Percentiles rank a stretch among this genome's conserved stretches.
Conservation (phyloP, 2,329 filamentous ascomycete species). For the Pleurostoma richardsiae region DNA sequence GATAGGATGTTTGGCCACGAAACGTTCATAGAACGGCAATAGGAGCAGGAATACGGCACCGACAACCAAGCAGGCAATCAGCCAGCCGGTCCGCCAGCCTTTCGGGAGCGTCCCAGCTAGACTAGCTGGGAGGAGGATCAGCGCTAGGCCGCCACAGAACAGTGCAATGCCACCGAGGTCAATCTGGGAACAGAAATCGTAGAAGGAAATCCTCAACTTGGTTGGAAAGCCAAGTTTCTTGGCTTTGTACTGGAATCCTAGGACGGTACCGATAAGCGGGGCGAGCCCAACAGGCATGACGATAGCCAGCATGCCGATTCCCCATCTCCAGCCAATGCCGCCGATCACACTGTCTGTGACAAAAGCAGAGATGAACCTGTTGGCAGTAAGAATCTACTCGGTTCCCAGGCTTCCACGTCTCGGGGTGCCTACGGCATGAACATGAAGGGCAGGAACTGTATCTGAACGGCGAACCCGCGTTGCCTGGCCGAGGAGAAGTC, state of each 20-base stretch:
- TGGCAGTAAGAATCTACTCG: not conserved
- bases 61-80: constrained; percentile 35
- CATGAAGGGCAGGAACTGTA: constrained; percentile 18
- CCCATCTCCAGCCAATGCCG: constrained; percentile 47
- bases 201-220: constrained; percentile 13
- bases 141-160: constrained; percentile 39
- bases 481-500: constrained; percentile 49
- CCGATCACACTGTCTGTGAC: constrained; percentile 49
- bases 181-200: constrained; percentile 28
- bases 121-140: constrained; percentile 41
- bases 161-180: constrained; percentile 37
- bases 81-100: constrained; percentile 37
- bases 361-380: constrained; percentile 11
- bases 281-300: constrained; percentile 43
- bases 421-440: not conserved
- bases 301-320: constrained; percentile 53
- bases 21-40: constrained; percentile 40
- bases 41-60: constrained; percentile 32
- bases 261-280: constrained; percentile 41
- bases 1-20: constrained; percentile 35
- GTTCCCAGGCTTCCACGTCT: not conserved
- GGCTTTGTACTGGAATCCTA: constrained; percentile 43
- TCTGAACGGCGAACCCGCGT: constrained; percentile 43
- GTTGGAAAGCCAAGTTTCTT: constrained; percentile 36
- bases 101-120: constrained; percentile 32